Conservation (phyloP, 2,329 filamentous ascomycete species). For the Harringtonia lauricola region DNA sequence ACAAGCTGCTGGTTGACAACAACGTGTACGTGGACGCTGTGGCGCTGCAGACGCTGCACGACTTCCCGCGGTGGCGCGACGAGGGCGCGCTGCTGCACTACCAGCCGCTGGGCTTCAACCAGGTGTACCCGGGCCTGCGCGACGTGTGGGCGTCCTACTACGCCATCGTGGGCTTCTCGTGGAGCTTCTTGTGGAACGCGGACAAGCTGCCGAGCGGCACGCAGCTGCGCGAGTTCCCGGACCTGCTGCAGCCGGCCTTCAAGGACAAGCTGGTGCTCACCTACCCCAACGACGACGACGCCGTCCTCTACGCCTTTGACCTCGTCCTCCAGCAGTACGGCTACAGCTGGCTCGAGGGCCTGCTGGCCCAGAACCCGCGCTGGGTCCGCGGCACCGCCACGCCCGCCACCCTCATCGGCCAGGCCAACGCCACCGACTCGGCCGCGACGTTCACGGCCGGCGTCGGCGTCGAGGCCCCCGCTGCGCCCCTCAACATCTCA, state of each 20-base stretch:
- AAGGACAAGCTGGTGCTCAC: slow-evolving; percentile 43
- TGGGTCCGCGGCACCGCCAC: slow-evolving; percentile 42
- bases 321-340: slow-evolving; percentile 33
- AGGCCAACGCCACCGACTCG: slow-evolving; percentile 12
- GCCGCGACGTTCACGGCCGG: slow-evolving; percentile 23
- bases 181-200: slow-evolving; percentile 24
- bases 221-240: slow-evolving; percentile 26
- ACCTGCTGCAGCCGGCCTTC: slow-evolving; percentile 35
- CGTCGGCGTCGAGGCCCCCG: background rate
- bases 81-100: slow-evolving; percentile 36
- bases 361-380: slow-evolving; percentile 34
- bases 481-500: slow-evolving; percentile 13
- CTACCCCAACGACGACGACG: slow-evolving; percentile 48
- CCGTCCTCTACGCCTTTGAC: slow-evolving; percentile 38
- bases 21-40: slow-evolving; percentile 32
- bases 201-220: slow-evolving; percentile 22
- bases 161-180: slow-evolving; percentile 26
- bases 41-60: slow-evolving; percentile 38
- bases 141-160: slow-evolving; percentile 31
- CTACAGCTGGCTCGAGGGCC: slow-evolving; percentile 31
- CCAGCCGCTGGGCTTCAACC: slow-evolving; percentile 32
- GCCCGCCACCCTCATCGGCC: slow-evolving; percentile 22
- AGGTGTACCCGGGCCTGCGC: slow-evolving; percentile 28
- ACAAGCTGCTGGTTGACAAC: slow-evolving; percentile 29
- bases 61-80: slow-evolving; percentile 39